These are phyloP conservation scores for Cordyceps tenuipes DNA, from an alignment of 2,329 filamentous ascomycete genomes.

Conservation along the genomic window DNA sequence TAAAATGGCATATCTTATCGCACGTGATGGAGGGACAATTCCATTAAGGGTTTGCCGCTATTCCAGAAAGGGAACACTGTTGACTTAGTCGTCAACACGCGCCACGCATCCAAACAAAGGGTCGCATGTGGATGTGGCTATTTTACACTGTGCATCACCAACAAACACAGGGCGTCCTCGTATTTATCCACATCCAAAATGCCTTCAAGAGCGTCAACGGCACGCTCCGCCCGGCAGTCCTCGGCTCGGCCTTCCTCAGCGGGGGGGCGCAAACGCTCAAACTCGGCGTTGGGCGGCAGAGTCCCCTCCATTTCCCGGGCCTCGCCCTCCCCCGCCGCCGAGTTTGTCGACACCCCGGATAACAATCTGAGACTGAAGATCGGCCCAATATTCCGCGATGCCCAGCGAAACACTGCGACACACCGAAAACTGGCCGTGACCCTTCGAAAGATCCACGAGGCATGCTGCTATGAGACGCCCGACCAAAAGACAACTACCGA, in stretches of 20 bases:
- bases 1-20: slow-evolving; percentile 21
- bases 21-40: slow-evolving; percentile 24
- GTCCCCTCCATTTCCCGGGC: slow-evolving; percentile 39
- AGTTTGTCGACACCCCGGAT: slow-evolving; percentile 66
- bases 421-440: slow-evolving; percentile 85
- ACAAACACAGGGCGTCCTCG: not conserved
- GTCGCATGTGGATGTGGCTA: not conserved
- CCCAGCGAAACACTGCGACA: slow-evolving; percentile 80
- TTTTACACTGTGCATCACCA: slow-evolving; percentile 3
- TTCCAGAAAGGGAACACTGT: slow-evolving; percentile 24
- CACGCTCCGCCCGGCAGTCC: slow-evolving; percentile 38
- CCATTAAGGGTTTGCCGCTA: slow-evolving; percentile 16
- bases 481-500: slow-evolving; percentile 42
- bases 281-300: slow-evolving; percentile 30
- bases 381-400: slow-evolving; percentile 65
- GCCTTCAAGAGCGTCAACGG: slow-evolving; percentile 39
- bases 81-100: slow-evolving; percentile 19
- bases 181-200: slow-evolving; percentile 26
- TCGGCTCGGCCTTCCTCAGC: slow-evolving; percentile 36
- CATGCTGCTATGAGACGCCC: slow-evolving; percentile 61
- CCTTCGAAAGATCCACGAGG: slow-evolving; percentile 82
- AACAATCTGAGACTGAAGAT: slow-evolving; percentile 67
- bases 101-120: slow-evolving; percentile 12
- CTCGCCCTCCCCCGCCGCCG: slow-evolving; percentile 54
- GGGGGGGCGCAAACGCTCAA: slow-evolving; percentile 32